Percentiles rank a stretch among this genome's conserved stretches.
phyloP scores from a whole-genome alignment of 2,329 filamentous ascomycete species.

The Lecanoromycetidae sp. region DNA sequence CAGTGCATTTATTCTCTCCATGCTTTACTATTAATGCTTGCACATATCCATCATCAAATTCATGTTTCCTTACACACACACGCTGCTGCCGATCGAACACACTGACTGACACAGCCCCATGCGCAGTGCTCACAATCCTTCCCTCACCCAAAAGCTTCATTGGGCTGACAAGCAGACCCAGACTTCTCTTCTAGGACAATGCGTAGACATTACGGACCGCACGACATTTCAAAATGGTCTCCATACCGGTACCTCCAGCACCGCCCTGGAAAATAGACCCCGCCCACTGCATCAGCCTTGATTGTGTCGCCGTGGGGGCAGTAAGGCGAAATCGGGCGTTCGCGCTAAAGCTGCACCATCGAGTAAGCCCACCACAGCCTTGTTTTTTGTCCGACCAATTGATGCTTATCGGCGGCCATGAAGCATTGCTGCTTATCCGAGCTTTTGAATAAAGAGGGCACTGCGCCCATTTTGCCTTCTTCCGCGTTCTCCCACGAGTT shows the following conservation, averaged over 20 bases:
- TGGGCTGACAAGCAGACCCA: not conserved
- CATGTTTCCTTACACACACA: too few species aligned
- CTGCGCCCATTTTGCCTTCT: constrained; percentile 2
- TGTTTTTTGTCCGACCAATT: too few species aligned
- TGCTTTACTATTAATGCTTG: too few species aligned
- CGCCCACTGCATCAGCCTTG: not conserved
- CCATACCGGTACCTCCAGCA: too few species aligned
- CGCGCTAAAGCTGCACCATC: constrained; percentile 7
- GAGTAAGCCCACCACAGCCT: not conserved
- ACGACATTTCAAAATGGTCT: too few species aligned
- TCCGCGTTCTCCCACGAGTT: not conserved
- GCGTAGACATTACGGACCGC: too few species aligned
- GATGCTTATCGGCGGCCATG: too few species aligned
- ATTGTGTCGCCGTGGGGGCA: not conserved
- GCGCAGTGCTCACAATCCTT: constrained; percentile 5
- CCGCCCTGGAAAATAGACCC: too few species aligned
- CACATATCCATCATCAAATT: not conserved
- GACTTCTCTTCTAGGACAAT: not conserved
- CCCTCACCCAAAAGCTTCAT: not conserved
- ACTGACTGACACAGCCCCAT: not conserved
- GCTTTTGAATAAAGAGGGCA: constrained; percentile 1
- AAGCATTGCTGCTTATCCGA: too few species aligned
- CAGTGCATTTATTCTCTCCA: too few species aligned
- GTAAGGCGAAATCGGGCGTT: constrained; percentile 8
- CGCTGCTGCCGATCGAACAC: not conserved